These are phyloP conservation scores for Stentor roeselii DNA, from an alignment of 73 alveolate species.

Conservation along the genomic window DNA sequence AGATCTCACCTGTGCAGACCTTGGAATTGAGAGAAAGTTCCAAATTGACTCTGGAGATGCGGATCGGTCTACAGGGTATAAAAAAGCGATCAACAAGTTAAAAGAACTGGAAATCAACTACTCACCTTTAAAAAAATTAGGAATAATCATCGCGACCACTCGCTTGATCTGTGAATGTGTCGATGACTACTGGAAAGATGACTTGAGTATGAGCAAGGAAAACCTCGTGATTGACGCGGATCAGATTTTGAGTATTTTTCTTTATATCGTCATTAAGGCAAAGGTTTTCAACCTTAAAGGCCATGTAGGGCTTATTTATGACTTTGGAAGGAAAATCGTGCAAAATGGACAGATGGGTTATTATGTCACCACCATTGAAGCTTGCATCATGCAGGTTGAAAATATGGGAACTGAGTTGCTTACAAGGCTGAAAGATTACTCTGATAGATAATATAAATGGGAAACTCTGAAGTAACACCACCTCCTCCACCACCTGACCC, in stretches of 20 bases:
- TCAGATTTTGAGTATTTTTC: constrained; percentile 20
- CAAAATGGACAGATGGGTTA: constrained; percentile 19
- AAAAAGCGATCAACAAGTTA: constrained; percentile 13
- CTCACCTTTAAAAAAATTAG: not conserved
- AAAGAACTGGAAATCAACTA: not conserved
- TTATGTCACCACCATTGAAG: constrained; percentile 19
- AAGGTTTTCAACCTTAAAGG: not conserved
- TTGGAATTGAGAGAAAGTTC: not conserved
- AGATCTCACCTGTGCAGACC: constrained; percentile 9
- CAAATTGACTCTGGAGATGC: not conserved
- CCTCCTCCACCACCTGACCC: too few relatives aligned
- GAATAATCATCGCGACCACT: not conserved
- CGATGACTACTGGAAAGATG: constrained; percentile 23
- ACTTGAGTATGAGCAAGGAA: not conserved
- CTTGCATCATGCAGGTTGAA: constrained; percentile 9
- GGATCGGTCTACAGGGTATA: not conserved
- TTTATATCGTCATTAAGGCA: constrained; percentile 17
- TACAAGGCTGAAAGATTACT: constrained; percentile 1
- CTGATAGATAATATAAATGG: too few relatives aligned
- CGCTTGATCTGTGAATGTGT: constrained; percentile 14
- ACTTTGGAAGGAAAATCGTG: constrained; percentile 18
- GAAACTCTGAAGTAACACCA: too few relatives aligned
- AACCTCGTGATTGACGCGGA: constrained; percentile 22
- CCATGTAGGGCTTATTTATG: constrained; percentile 20
- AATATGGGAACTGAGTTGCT: constrained; percentile 14